Base-by-base conservation (phyloP, 805 yeast genomes). In the Lipomyces oligophaga region DNA sequence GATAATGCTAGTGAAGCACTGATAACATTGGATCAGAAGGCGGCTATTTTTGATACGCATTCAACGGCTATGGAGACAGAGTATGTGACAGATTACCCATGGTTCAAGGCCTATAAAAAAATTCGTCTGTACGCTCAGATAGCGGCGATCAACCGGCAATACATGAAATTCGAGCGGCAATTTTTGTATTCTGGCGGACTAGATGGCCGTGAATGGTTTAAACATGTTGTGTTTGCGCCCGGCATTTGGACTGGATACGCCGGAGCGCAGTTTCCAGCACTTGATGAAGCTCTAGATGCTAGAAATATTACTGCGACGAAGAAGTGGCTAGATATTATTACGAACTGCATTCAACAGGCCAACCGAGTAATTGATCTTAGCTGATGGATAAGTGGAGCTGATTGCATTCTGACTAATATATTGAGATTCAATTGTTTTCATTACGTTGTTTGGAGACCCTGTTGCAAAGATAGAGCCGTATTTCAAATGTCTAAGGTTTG, bases 61-160 rank as follows among this genome's bases (percentile, higher is more conserved):
- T 72, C 74, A 16, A 58, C 59, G 3, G 61, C 69, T 1, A 68
- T 85, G 22, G 79, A 78, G 52, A 64, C 67, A 1, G 71, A 74
- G 27, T 76, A 80, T 44, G 64, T 72, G 0, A 67, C 73, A 34
- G 97, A 86, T 57, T 83, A 76, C 58, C 88, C 96, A 1, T 83
- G 95, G 88, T 86, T 81, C 68, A 70, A 74, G 52, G 67, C 74
- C 42, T 74, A 71, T 54, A 75, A 71, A 54, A 86, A 86, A 63
- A 60, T 85, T 30, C 72, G 68, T 41, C 69, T 80, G 3, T 81
- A 79, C 41, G 74, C 82, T 13, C 74, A 75, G 44, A 69, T 82
- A 46, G 76, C 81, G 35, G 50, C 32, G n/a, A 30, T 68, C 32
- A 78, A 79, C 60, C 27, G 54, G 25, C 69, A 69, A 53, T 63